Evolutionary conservation across 148 eudicot species (phyloP).

Genomic region (Spergularia marina): DNA sequence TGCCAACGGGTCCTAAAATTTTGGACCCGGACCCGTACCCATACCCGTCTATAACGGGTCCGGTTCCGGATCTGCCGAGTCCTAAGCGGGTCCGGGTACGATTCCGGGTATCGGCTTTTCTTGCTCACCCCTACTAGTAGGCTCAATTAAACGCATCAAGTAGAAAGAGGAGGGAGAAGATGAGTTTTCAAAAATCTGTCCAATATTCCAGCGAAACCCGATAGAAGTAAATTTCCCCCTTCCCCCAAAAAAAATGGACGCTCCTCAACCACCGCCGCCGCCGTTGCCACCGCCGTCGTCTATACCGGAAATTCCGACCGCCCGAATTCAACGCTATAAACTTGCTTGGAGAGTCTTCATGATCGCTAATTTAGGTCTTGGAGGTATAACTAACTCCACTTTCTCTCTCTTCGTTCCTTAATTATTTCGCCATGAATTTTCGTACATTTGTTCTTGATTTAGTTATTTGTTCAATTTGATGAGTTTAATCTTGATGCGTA

Average conservation of each 20-base stretch:
- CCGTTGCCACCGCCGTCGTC: constrained; percentile 15
- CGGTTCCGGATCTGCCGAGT: no score
- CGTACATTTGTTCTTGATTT: not conserved
- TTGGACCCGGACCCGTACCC: no score
- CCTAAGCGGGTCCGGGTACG: no score
- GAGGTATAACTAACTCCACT: constrained; percentile 30
- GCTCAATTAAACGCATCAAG: no score
- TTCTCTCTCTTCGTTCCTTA: not conserved
- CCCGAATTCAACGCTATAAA: constrained; percentile 34
- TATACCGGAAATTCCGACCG: constrained; percentile 1
- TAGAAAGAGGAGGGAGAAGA: constrained; percentile 9
- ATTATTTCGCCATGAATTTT: not conserved
- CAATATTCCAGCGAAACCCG: no score
- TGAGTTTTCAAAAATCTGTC: no score
- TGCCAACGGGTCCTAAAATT: no score
- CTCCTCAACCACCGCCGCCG: constrained; percentile 24
- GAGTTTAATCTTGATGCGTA: not conserved
- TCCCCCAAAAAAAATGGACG: constrained; percentile 12
- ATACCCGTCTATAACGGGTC: no score
- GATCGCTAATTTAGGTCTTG: constrained; percentile 59
- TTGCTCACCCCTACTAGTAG: no score
- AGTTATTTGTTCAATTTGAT: not conserved
- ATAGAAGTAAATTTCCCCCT: no score
- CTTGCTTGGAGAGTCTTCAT: constrained; percentile 52
- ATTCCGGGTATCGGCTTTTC: no score